A percentile compares a stretch with the other conserved stretches of the same genome.
Evolutionary conservation across 2,329 filamentous ascomycete genomes (phyloP).

Genomic region (Xylariaceae sp.): DNA sequence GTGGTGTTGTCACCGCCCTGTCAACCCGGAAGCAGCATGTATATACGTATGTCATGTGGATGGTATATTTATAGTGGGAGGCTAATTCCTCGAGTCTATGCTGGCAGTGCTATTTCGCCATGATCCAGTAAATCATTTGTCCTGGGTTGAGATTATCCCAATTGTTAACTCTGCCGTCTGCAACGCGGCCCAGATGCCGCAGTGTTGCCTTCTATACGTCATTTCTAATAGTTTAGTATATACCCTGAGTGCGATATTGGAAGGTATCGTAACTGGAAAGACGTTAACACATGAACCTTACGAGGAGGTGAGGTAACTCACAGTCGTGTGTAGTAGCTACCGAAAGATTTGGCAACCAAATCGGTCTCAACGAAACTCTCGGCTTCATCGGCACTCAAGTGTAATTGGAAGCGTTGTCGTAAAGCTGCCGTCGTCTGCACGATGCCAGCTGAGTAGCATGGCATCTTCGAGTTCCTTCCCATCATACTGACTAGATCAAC

Average conservation of each 20-base stretch:
- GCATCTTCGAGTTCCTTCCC: slow-evolving; percentile 84
- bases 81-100: slow-evolving; percentile 32
- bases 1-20: not conserved
- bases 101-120: slow-evolving; percentile 23
- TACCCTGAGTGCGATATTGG: slow-evolving; percentile 87
- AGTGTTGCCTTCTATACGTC: slow-evolving; percentile 33
- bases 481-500: slow-evolving; percentile 85
- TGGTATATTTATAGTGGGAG: slow-evolving; percentile 22
- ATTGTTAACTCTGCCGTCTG: slow-evolving; percentile 38
- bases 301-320: slow-evolving; percentile 51
- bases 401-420: slow-evolving; percentile 78
- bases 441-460: slow-evolving; percentile 80
- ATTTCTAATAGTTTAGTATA: slow-evolving; percentile 64
- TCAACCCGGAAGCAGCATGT: not conserved
- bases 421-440: slow-evolving; percentile 72
- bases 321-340: slow-evolving; percentile 87
- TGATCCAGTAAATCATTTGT: slow-evolving; percentile 35
- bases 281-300: slow-evolving; percentile 6
- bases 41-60: slow-evolving; percentile 18
- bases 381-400: slow-evolving; percentile 82
- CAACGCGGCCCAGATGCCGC: slow-evolving; percentile 45
- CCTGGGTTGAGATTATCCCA: slow-evolving; percentile 37
- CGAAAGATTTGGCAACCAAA: slow-evolving; percentile 79
- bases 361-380: slow-evolving; percentile 82
- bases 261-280: slow-evolving; percentile 76